These are phyloP conservation scores for Mucor racemosus DNA, from an alignment of 371 early-diverging fungal species.

Conservation along the genomic window DNA sequence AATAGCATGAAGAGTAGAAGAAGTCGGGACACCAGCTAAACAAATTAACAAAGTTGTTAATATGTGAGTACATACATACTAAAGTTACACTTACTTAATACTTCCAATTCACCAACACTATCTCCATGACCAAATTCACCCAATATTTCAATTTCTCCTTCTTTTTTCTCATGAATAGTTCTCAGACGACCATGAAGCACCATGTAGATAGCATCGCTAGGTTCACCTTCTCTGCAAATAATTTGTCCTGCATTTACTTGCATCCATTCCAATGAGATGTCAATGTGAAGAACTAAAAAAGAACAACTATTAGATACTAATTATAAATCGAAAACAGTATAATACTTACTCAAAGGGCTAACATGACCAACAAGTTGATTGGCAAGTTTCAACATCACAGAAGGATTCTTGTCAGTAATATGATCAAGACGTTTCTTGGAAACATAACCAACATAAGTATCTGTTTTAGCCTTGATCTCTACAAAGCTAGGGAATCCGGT, in stretches of 20 bases:
- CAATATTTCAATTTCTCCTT: constrained; percentile 77
- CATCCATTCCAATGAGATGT: constrained; percentile 96
- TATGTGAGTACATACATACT: background rate
- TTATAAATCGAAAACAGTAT: background rate
- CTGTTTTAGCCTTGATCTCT: constrained; percentile 80
- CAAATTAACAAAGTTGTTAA: constrained; percentile 1
- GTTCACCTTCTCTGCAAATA: constrained; percentile 86
- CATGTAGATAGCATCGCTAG: constrained; percentile 87
- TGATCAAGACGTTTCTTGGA: constrained; percentile 82
- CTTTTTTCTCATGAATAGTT: constrained; percentile 72
- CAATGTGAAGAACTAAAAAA: constrained; percentile 78
- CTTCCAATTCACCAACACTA: constrained; percentile 94
- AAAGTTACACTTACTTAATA: constrained; percentile 62
- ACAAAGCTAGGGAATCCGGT: constrained; percentile 91
- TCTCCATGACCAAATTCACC: constrained; percentile 95
- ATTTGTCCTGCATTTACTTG: constrained; percentile 92
- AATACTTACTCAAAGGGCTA: constrained; percentile 77
- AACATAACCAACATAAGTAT: constrained; percentile 85
- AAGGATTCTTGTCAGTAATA: constrained; percentile 84
- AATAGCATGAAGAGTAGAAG: constrained; percentile 95
- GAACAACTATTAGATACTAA: background rate
- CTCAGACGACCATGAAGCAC: constrained; percentile 95
- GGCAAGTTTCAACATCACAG: constrained; percentile 83
- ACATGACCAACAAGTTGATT: constrained; percentile 83
- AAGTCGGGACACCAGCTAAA: constrained; percentile 69